These are phyloP conservation scores for Volvariella volvacea DNA, from an alignment of 1,284 basidiomycete genomes.

Conservation along the genomic window DNA sequence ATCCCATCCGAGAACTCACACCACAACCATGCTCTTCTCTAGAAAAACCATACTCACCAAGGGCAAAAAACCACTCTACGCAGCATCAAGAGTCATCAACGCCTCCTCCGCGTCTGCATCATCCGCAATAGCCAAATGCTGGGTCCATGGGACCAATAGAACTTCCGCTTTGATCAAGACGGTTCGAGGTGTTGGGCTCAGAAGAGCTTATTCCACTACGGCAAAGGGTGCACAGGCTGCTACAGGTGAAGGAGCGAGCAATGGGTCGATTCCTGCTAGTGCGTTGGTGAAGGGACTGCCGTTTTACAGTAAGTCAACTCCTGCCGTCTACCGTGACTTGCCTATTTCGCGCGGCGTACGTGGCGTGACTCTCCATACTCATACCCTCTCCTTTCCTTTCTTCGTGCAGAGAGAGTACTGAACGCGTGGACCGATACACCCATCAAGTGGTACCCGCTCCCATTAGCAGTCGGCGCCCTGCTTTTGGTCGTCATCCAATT, in stretches of 20 bases:
- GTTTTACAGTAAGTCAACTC: slow-evolving; percentile 40
- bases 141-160: slow-evolving; percentile 42
- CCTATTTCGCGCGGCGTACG: too few species aligned
- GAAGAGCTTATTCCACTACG: slow-evolving; percentile 40
- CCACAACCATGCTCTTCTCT: slow-evolving; percentile 37
- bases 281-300: slow-evolving; percentile 28
- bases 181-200: slow-evolving; percentile 28
- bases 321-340: too few species aligned
- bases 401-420: slow-evolving; percentile 38
- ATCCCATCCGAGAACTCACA: too few species aligned
- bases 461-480: slow-evolving; percentile 85
- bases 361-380: too few species aligned
- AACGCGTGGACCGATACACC: slow-evolving; percentile 86
- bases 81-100: slow-evolving; percentile 45
- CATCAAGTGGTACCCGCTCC: slow-evolving; percentile 94
- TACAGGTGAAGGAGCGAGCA: slow-evolving; percentile 17
- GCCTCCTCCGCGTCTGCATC: slow-evolving; percentile 46
- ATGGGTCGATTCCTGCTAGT: slow-evolving; percentile 7
- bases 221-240: slow-evolving; percentile 22
- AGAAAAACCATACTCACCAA: slow-evolving; percentile 39
- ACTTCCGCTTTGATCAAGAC: slow-evolving; percentile 40
- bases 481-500: slow-evolving; percentile 83
- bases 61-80: slow-evolving; percentile 43
- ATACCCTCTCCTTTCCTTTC: slow-evolving; percentile 3
- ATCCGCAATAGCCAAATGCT: slow-evolving; percentile 40